These are phyloP conservation scores for Sporothrix pallida DNA, from an alignment of 2,329 filamentous ascomycete genomes.

Conservation along the genomic window DNA sequence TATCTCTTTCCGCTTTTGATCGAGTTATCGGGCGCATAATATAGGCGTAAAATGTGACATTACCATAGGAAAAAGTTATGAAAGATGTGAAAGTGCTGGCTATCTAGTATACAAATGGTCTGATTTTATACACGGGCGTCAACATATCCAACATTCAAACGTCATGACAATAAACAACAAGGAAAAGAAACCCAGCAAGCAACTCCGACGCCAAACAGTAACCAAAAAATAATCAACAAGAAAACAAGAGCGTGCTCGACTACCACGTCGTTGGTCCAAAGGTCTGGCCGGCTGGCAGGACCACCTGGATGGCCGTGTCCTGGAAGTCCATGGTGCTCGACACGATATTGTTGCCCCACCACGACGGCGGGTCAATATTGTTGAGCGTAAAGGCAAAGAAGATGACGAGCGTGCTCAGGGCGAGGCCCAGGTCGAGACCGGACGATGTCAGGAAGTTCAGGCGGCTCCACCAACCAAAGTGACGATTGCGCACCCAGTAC, in stretches of 20 bases:
- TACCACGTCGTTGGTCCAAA: slow-evolving; percentile 67
- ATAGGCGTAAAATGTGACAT: neutral
- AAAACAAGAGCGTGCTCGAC: neutral
- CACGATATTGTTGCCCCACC: slow-evolving; percentile 72
- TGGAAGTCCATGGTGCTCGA: slow-evolving; percentile 65
- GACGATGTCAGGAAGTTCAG: slow-evolving; percentile 76
- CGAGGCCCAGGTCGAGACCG: slow-evolving; percentile 71
- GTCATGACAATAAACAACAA: neutral
- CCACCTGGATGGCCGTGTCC: slow-evolving; percentile 63
- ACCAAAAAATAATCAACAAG: neutral
- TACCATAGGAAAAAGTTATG: neutral
- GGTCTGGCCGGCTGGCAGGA: slow-evolving; percentile 58
- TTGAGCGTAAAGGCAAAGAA: slow-evolving; percentile 73
- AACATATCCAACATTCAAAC: neutral
- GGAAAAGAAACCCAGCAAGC: neutral
- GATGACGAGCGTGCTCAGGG: slow-evolving; percentile 69
- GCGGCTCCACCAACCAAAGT: slow-evolving; percentile 73
- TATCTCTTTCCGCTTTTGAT: neutral
- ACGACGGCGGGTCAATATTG: slow-evolving; percentile 64
- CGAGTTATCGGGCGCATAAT: too few species aligned
- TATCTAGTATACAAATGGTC: slow-evolving; percentile 9
- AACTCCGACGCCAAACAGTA: neutral
- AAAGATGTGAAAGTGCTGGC: neutral
- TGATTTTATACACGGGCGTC: neutral
- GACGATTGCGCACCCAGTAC: slow-evolving; percentile 66